phyloP scores from a whole-genome alignment of 345 rosid genomes.

The Salix caprea region DNA sequence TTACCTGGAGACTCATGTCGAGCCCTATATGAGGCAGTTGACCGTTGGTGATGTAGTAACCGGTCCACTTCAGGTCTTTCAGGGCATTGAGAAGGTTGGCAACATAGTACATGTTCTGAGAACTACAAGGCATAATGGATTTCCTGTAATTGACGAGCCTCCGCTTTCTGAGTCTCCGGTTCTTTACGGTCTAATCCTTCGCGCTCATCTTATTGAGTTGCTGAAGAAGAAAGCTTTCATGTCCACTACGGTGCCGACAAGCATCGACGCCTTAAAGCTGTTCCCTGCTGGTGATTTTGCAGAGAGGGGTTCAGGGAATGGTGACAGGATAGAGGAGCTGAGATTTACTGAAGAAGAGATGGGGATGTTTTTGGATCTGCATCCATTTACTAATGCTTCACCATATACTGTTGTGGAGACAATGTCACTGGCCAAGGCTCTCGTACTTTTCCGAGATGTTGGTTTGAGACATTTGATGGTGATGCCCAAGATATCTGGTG shows the following conservation, averaged over 20 bases:
- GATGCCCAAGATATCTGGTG: slow-evolving; percentile 64
- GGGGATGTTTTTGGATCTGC: slow-evolving; percentile 84
- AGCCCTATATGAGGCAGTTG: slow-evolving; percentile 92
- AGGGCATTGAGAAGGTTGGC: slow-evolving; percentile 72
- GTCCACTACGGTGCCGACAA: slow-evolving; percentile 36
- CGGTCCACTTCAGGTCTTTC: slow-evolving; percentile 71
- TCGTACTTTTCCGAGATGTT: slow-evolving; percentile 72
- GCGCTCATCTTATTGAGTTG: slow-evolving; percentile 68
- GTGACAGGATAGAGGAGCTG: slow-evolving; percentile 59
- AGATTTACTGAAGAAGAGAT: slow-evolving; percentile 67
- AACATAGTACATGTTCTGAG: slow-evolving; percentile 67
- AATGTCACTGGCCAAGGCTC: slow-evolving; percentile 91
- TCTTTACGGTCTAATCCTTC: slow-evolving; percentile 72
- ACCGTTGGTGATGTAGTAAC: slow-evolving; percentile 72
- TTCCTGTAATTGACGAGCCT: slow-evolving; percentile 73
- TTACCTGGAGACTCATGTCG: slow-evolving; percentile 67
- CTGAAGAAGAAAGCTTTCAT: slow-evolving; percentile 64
- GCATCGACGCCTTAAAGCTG: slow-evolving; percentile 33
- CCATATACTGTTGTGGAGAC: slow-evolving; percentile 94
- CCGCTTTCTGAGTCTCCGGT: slow-evolving; percentile 43
- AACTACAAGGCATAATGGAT: slow-evolving; percentile 73
- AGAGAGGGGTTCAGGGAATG: slow-evolving; percentile 67
- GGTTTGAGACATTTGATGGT: slow-evolving; percentile 85
- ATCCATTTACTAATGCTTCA: slow-evolving; percentile 82
- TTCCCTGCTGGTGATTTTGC: slow-evolving; percentile 66